Base-by-base conservation (phyloP, 495 filamentous ascomycete species). In the Usnea hakonensis region DNA sequence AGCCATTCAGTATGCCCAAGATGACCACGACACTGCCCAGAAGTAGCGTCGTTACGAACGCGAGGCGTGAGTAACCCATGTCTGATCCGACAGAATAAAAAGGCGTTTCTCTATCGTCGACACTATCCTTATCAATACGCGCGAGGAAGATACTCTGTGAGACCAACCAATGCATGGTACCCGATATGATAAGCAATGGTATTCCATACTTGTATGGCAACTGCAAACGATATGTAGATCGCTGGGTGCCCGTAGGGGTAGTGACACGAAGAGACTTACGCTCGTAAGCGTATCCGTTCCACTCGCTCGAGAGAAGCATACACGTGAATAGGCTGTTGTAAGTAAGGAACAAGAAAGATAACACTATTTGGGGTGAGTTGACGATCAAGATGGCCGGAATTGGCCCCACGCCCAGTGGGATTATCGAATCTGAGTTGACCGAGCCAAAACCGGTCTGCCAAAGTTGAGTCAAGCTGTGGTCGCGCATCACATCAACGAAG, bases 261-360 rank as follows among this genome's bases (percentile, higher is more conserved):
- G 79, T 79, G 4, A 84, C 78, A 5, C 83, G 75, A 0, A 85
- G 70, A 2, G 70, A 57, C 46, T 75, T 78, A 5, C 70, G 67
- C 2, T 52, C 19, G 11, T 55, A 55, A 1, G 70, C 72, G 33
- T 71, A 76, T 5, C 55, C 48, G 40, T 54, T 67, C 69, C 72
- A 78, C 60, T 81, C 70, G 3, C 65, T 23, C 2, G 71, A 69
- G 14, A 73, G 62, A 23, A 78, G 68, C 77, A 81, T 79, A 60
- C 66, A 58, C 36, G 74, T 76, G 30, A 77, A 56, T 1, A 79
- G 50, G 48, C 68, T 53, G 65, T 79, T 76, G 65, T 71, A 74
- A 17, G 67, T 55, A 19, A 73, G 62, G 60, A 80, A 83, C 17
- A 75, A 55, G 10, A 79, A 64, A 0, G 76, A 76, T 16, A 83